Evolutionary conservation across 352 stramenopile genomes (phyloP).

Genomic region (Bremia lactucae): DNA sequence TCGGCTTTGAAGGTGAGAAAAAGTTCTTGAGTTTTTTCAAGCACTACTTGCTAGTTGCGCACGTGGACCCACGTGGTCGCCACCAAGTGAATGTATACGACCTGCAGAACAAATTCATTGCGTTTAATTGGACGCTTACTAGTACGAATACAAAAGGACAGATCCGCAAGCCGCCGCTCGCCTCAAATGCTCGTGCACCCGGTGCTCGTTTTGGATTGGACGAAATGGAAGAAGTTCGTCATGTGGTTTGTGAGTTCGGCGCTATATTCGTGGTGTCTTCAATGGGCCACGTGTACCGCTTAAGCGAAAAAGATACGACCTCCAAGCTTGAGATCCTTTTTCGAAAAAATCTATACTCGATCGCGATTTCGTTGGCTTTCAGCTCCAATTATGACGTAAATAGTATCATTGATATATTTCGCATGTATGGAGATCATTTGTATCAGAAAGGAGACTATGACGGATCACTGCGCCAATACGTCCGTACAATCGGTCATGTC

Average conservation of each 20-base stretch:
- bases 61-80: conserved; percentile 69
- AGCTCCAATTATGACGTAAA: conserved; percentile 90
- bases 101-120: conserved; percentile 88
- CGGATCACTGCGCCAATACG: conserved; percentile 94
- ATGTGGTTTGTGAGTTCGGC: conserved; percentile 80
- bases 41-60: conserved; percentile 75
- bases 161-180: conserved; percentile 22
- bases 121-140: conserved; percentile 85
- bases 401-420: conserved; percentile 94
- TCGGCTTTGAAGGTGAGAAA: conserved; percentile 84
- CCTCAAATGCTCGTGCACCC: conserved; percentile 25
- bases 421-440: conserved; percentile 96
- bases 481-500: conserved; percentile 93
- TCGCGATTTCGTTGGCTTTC: conserved; percentile 95
- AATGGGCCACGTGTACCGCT: conserved; percentile 83
- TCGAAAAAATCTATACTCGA: conserved; percentile 94
- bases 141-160: conserved; percentile 31
- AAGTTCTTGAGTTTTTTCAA: conserved; percentile 84
- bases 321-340: conserved; percentile 96
- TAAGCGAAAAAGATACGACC: conserved; percentile 91
- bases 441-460: conserved; percentile 96
- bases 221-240: conserved; percentile 80
- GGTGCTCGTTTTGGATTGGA: conserved; percentile 73
- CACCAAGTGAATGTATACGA: conserved; percentile 88
- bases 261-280: conserved; percentile 83